Evolutionary conservation across 169 alveolate species (phyloP), one percentile per base, ranked within the genome.

Genomic region (Eimeria mitis): DNA sequence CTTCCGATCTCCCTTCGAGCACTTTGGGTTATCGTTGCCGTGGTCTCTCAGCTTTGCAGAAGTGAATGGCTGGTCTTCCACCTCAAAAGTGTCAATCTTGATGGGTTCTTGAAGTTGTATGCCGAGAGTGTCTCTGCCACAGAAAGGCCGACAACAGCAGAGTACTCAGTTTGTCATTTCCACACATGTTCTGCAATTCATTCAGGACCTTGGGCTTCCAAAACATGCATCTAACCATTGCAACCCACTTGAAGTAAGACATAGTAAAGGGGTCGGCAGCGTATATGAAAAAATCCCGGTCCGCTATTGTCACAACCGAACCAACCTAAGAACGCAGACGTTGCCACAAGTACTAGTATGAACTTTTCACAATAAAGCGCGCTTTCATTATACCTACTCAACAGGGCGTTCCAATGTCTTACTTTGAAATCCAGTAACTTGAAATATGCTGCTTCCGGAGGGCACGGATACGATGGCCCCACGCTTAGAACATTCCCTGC

Each of bases 221-320:
- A 9, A 44, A 8, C 44, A 7, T 7, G 61, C 7, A 28, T 14
- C 2, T 2, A 28, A 28, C 34, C 68, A 78, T 40, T 21, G 73
- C 52, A 54, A 40, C 90, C 71, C 61, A 83, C 90, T 83, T 83
- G 52, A 83, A 52, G 47, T 49, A 83, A 21, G 90, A 52, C 49
- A 37, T 83, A 16, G 90, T 83, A 56, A 83, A 83, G 13, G 90
- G 54, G 56, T 83, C 90, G 13, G 90, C 90, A 34, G 76, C 90
- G 47, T 83, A 83, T 83, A 83, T 83, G 75, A 56, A 83, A 56
- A 83, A 83, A 7, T 83, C 90, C 73, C 90, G 90, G 68, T 83
- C 90, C 90, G 90, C 90, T 14, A 83, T 56, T 23, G 56, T 56
- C 47, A 83, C 73, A 8, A 56, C 90, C 49, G 90, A 83, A 25